Conservation (phyloP, 805 yeast species). For the Grigorovia humatica region DNA sequence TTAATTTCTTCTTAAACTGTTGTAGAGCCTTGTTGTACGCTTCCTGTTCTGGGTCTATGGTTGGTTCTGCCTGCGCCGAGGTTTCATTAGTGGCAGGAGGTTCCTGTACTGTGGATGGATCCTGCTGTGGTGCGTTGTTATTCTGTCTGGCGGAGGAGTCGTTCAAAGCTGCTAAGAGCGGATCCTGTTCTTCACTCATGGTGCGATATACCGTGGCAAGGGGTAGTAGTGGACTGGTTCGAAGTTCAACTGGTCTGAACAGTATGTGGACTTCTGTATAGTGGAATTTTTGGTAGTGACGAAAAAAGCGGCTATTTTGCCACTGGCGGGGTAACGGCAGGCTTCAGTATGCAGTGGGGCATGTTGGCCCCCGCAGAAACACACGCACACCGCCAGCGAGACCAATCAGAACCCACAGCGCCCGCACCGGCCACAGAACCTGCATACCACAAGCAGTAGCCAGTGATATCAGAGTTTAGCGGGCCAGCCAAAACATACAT, state of each 20-base stretch:
- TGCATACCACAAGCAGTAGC: too few species aligned
- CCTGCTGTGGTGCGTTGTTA: not conserved
- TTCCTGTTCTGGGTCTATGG: constrained; percentile 46
- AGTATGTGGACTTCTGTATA: not conserved
- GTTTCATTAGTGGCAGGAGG: constrained; percentile 1
- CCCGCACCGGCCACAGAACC: too few species aligned
- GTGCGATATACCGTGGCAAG: not conserved
- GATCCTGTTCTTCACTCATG: constrained; percentile 61
- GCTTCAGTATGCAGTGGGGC: not conserved
- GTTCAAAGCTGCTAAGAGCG: constrained; percentile 57
- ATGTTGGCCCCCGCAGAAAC: too few species aligned
- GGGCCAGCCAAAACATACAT: not conserved
- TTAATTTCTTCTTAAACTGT: constrained; percentile 71
- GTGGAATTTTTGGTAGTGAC: too few species aligned
- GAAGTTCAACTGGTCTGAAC: too few species aligned
- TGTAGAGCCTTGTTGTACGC: constrained; percentile 62
- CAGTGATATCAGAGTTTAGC: not conserved
- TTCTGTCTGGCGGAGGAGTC: constrained; percentile 6
- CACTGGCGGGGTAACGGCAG: not conserved
- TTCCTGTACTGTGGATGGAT: too few species aligned
- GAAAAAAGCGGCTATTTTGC: not conserved
- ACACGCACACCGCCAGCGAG: too few species aligned
- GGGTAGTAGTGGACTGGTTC: too few species aligned
- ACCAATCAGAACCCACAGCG: too few species aligned
- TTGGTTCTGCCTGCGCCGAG: constrained; percentile 17